Conservation (phyloP, 805 yeast genomes). For the Yamadazyma scolyti region DNA sequence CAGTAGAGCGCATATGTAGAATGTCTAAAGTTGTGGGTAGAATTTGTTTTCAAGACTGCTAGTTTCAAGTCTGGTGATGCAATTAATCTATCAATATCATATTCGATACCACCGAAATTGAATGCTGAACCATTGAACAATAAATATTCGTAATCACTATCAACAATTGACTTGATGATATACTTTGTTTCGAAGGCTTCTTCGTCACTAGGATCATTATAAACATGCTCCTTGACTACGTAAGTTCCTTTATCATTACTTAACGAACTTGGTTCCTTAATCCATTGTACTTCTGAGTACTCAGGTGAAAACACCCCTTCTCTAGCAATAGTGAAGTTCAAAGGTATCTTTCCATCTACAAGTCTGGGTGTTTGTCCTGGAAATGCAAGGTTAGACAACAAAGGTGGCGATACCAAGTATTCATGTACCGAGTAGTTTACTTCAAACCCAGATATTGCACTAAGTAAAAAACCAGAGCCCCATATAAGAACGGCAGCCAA, state of each 20-base stretch:
- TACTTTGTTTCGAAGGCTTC: constrained; percentile 42
- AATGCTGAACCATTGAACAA: constrained; percentile 52
- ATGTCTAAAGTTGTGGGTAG: constrained; percentile 68
- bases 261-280: constrained; percentile 46
- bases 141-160: constrained; percentile 39
- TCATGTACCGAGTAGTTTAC: not conserved
- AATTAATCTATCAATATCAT: constrained; percentile 48
- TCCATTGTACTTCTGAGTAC: constrained; percentile 65
- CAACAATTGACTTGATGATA: constrained; percentile 50
- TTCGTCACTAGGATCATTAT: constrained; percentile 8
- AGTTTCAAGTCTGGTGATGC: constrained; percentile 65
- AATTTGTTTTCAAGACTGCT: constrained; percentile 59
- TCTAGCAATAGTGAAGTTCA: constrained; percentile 36
- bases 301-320: constrained; percentile 55
- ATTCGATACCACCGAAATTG: constrained; percentile 31
- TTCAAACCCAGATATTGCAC: constrained; percentile 16
- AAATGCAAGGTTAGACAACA: constrained; percentile 3
- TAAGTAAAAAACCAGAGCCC: constrained; percentile 33
- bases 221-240: constrained; percentile 30
- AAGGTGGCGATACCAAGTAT: constrained; percentile 1
- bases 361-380: not conserved
- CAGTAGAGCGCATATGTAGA: constrained; percentile 62
- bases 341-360: constrained; percentile 19
- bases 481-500: constrained; percentile 29
- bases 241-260: constrained; percentile 64